Conservation (phyloP, 805 yeast species). For the Scheffersomyces lignosus region DNA sequence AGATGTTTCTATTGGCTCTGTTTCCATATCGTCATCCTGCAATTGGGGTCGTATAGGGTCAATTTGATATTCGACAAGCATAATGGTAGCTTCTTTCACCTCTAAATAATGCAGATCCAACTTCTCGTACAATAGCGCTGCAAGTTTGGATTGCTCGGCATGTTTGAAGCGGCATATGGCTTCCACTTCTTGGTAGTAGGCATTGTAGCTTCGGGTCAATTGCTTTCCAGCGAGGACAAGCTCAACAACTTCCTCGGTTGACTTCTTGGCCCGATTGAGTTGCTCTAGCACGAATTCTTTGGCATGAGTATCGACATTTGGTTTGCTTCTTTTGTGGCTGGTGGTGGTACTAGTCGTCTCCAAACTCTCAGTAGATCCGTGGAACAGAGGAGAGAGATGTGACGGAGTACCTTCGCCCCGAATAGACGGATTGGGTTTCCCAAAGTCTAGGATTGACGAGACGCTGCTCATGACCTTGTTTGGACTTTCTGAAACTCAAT, state of each 20-base stretch:
- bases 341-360: background rate
- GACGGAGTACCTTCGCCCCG: no score
- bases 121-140: conserved; percentile 17
- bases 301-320: conserved; percentile 11
- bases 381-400: background rate
- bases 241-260: conserved; percentile 14
- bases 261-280: background rate
- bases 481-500: no score
- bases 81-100: background rate
- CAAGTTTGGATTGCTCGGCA: conserved; percentile 31
- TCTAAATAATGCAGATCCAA: conserved; percentile 14
- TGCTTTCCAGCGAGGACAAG: conserved; percentile 15
- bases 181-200: conserved; percentile 30
- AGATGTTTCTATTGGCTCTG: background rate
- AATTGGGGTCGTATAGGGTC: background rate
- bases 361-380: background rate
- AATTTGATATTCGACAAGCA: background rate
- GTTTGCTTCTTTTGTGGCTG: conserved; percentile 18
- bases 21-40: background rate
- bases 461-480: no score
- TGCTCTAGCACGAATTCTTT: background rate
- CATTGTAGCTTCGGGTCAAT: conserved; percentile 19
- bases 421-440: no score
- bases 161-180: conserved; percentile 30
- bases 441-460: no score